These are phyloP conservation scores for Arthroderma sp. DNA, from an alignment of 2,329 filamentous ascomycete species.

Conservation along the genomic window DNA sequence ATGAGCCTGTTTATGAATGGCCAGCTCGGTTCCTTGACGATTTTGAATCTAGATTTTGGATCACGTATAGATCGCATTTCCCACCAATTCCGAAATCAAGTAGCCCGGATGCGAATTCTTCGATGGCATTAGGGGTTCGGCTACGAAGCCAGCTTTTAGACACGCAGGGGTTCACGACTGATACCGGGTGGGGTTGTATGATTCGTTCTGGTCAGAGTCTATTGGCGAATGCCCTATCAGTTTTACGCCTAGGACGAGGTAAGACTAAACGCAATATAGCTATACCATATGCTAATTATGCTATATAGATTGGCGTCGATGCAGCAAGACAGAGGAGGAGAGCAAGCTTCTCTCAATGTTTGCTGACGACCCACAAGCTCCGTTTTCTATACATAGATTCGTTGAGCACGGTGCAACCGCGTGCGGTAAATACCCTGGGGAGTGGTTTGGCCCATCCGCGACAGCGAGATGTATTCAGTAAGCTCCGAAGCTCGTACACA, in stretches of 20 bases:
- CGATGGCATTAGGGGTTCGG: slow-evolving; percentile 72
- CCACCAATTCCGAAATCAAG: slow-evolving; percentile 64
- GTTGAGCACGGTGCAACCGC: slow-evolving; percentile 73
- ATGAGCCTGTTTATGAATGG: slow-evolving; percentile 46
- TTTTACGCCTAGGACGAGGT: slow-evolving; percentile 68
- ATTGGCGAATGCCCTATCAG: slow-evolving; percentile 68
- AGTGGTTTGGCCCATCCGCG: slow-evolving; percentile 98
- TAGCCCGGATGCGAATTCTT: slow-evolving; percentile 55
- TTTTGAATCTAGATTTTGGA: slow-evolving; percentile 87
- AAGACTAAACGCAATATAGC: slow-evolving; percentile 12
- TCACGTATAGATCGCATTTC: slow-evolving; percentile 90
- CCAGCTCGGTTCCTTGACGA: slow-evolving; percentile 76
- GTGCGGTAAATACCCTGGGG: slow-evolving; percentile 87
- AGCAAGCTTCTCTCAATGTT: slow-evolving; percentile 64
- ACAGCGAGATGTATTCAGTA: slow-evolving; percentile 90
- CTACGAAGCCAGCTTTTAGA: slow-evolving; percentile 69
- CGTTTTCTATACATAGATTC: slow-evolving; percentile 91
- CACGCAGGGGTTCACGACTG: slow-evolving; percentile 71
- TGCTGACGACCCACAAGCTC: slow-evolving; percentile 70
- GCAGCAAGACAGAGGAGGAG: slow-evolving; percentile 46
- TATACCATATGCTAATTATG: neutral
- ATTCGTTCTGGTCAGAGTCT: slow-evolving; percentile 91
- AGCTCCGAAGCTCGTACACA: slow-evolving; percentile 20
- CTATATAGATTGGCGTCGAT: slow-evolving; percentile 58
- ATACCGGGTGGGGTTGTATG: slow-evolving; percentile 98